phyloP scores from a whole-genome alignment of 495 filamentous ascomycete genomes.

The Hypoxylon fragiforme region DNA sequence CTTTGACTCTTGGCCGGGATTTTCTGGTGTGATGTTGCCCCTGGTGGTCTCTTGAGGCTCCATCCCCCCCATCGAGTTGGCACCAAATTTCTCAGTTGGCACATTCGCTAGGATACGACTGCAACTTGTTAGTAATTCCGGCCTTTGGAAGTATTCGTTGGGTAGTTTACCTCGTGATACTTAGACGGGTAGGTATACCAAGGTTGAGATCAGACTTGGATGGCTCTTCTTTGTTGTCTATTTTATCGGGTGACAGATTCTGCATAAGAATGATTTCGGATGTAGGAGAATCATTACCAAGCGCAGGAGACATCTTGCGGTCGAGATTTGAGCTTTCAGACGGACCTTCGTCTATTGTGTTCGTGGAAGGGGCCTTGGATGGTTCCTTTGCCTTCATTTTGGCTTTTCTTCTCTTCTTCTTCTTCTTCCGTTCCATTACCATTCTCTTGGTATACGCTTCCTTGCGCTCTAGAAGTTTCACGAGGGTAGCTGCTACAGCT shows the following conservation, averaged over 20 bases:
- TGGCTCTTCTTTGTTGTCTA: neutral
- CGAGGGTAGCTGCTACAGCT: conserved; percentile 7
- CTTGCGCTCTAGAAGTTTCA: conserved; percentile 3
- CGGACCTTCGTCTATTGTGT: neutral
- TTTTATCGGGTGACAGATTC: neutral
- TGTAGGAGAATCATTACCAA: neutral
- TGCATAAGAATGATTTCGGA: neutral
- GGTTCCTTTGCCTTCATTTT: neutral
- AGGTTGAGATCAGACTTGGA: no score
- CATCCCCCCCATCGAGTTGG: neutral
- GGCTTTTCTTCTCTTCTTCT: neutral
- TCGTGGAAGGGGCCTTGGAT: neutral
- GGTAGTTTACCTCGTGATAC: neutral
- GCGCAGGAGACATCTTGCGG: neutral
- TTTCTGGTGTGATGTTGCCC: no score
- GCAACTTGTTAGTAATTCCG: neutral
- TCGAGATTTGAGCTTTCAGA: neutral
- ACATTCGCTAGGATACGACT: neutral
- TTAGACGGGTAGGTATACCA: neutral
- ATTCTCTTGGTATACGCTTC: neutral
- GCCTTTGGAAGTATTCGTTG: no score
- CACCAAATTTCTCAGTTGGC: neutral
- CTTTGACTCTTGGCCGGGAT: no score
- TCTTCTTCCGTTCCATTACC: neutral
- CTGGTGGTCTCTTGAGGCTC: neutral